Percentiles rank a stretch among this genome's conserved stretches.
These are phyloP conservation scores for Juglanconis oblonga DNA, from an alignment of 2,329 filamentous ascomycete species.

Conservation along the genomic window DNA sequence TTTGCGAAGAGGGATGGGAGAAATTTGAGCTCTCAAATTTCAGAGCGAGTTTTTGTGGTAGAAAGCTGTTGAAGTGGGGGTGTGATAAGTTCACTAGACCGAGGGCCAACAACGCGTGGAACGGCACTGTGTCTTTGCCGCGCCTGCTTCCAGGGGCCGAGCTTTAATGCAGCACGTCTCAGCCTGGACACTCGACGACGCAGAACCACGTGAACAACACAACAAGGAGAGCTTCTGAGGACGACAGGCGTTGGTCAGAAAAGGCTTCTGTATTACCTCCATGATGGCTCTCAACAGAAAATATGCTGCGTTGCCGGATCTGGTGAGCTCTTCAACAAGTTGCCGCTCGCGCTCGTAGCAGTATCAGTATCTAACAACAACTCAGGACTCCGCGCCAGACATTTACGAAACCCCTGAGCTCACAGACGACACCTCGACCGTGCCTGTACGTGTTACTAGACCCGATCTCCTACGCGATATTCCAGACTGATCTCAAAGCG, in stretches of 20 bases:
- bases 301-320: slow-evolving; percentile 76
- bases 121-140: not conserved
- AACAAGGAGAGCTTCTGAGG: not conserved
- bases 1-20: not conserved
- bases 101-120: not conserved
- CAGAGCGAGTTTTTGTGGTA: not conserved
- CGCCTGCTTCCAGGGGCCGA: not conserved
- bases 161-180: not conserved
- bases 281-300: slow-evolving; percentile 74
- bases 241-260: not conserved
- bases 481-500: slow-evolving; percentile 25
- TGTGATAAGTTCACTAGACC: not conserved
- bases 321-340: slow-evolving; percentile 48
- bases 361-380: slow-evolving; percentile 22
- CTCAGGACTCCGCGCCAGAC: slow-evolving; percentile 83
- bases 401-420: slow-evolving; percentile 96
- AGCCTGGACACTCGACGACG: not conserved
- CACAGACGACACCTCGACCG: slow-evolving; percentile 83
- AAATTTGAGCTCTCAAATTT: not conserved
- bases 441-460: slow-evolving; percentile 57
- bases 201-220: not conserved
- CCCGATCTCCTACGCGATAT: not conserved
- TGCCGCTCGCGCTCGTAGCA: slow-evolving; percentile 12
- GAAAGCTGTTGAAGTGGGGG: not conserved
- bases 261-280: not conserved